Evolutionary conservation across 768 basidiomycete species (phyloP), one percentile per base, ranked within the genome.

Genomic region (Xerocomus brunneocitrinus): DNA sequence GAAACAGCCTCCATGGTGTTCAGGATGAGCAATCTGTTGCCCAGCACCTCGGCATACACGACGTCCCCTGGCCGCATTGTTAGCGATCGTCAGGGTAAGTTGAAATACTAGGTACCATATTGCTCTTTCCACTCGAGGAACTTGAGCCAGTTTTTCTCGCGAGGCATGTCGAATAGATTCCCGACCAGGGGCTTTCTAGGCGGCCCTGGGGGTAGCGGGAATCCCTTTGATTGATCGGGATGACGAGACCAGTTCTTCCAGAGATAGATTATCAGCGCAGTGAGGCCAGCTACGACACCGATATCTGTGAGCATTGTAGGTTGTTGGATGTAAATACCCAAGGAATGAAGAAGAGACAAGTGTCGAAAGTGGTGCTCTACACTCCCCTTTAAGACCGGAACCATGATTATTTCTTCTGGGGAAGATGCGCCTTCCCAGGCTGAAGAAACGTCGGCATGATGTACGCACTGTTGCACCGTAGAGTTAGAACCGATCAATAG

Each of bases 21-120:
- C 8, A 73, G 36, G 16, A 72, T 49, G 22, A 73, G 57, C 5
- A 71, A 49, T 13, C 46, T 46, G 41, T 58, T 67, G 3, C 70
- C 69, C 3, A 71, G 44, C 4, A 56, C 64, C 10, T 66, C 54
- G 14, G 65, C 56, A 53, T 63, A 65, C 5, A 73, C 60, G 9
- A 73, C 36, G 41, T 71, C 66, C 8, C 69, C 67, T 70, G 19
- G 9, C 3, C 19, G n/a, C 24, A 19, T 5, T 12, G 38, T 45
- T n/a, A 31, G 39, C 7, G 6, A 12, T 30, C 5, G 19, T 8
- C 19, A 19, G 2, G 35, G 13, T 4, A 36, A 3, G 19, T 8
- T 14, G 16, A 24, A 25, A 30, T 5, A 16, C 9, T 12, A 30
- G 9, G 25, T 49, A 57, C 52, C 56, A 41, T 54, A 57, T 27